Base-by-base conservation (phyloP, 129 eudicot genomes). In the Oenanthe sinensis region DNA sequence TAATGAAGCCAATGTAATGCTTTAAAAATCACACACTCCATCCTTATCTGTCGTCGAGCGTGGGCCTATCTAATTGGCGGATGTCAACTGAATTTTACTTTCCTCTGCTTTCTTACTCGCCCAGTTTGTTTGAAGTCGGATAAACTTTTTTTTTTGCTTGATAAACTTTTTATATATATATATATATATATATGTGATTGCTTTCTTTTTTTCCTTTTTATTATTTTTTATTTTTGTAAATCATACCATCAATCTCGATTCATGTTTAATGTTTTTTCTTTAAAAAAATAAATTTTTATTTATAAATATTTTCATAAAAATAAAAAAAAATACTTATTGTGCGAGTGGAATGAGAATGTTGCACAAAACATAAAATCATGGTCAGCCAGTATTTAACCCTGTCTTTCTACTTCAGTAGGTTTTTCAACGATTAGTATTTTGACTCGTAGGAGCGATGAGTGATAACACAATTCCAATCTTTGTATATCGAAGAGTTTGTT, bases 11-110 rank as follows among this genome's bases (percentile, higher is more conserved):
- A 33, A 33, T 1, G 36, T 33, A 33, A 33, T 33, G 36, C 36
- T 33, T 33, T 33, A 33, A 33, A 33, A 33, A 33, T 33, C 36
- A 8, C 10, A 8, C 10, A 69, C 40, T 67, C 42, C 42, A 37
- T 45, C 63, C 43, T 52, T 28, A 40, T 17, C 50, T 42, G 77
- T 76, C 84, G 73, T 67, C 47, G 77, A 72, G 72, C 85, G 86
- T 83, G 86, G 81, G 81, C 68, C 49, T 75, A 40, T 49, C 48
- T 75, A 26, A 83, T 83, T 83, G 78, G 86, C 42, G 17, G 76
- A 22, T 40, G 47, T 71, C 26, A 19, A 44, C 54, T 44, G 50
- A 72, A 11, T 72, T 72, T n/a, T 42, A 24, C 6, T 11, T 5
- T 72, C 19, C 24, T 39, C 14, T 36, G 10, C 11, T 30, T 63